Base-by-base conservation (phyloP, 345 rosid genomes). In the Salix udensis region DNA sequence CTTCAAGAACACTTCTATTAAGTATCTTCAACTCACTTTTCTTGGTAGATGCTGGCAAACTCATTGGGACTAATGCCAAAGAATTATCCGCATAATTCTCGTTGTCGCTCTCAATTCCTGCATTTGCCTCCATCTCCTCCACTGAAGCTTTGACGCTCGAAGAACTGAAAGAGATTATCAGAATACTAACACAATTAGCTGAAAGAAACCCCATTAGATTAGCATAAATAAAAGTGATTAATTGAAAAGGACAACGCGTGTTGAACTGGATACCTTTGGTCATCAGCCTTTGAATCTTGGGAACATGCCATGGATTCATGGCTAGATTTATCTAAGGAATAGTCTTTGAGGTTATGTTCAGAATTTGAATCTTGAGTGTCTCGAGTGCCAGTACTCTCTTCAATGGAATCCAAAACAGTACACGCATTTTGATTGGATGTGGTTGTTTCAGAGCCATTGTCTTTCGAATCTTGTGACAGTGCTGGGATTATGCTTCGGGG, bases 31-130 rank as follows among this genome's bases (percentile, higher is more conserved):
- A 21, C 76, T 83, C 87, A 23, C 68, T 73, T 34, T 66, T 55
- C 28, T 82, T 67, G 55, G 72, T 67, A 28, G 70, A 31, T 67
- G 64, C 73, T 19, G 85, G 78, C 50, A 68, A 42, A 14, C 26
- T 70, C 28, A 82, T 76, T 1, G 85, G 83, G 23, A 85, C 86
- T 53, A 88, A 31, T 68, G 92, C 92, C 82, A 85, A 21, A 26
- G 91, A 71, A 76, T 85, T 37, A 11, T 84, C 87, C 60, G 79
- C 86, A 37, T 31, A 44, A 60, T 73, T 79, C 16, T 53, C 80
- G 1, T 70, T 39, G 5, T 81, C 78, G 34, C 73, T 53, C 72
- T 18, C 78, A 24, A 21, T 66, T 70, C 44, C 30, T 70, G 53
- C 75, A 42, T 66, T 69, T 24, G 13, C 40, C 21, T 60, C 84